phyloP scores from a whole-genome alignment of 2,329 filamentous ascomycete genomes.

The Penicillium expansum region DNA sequence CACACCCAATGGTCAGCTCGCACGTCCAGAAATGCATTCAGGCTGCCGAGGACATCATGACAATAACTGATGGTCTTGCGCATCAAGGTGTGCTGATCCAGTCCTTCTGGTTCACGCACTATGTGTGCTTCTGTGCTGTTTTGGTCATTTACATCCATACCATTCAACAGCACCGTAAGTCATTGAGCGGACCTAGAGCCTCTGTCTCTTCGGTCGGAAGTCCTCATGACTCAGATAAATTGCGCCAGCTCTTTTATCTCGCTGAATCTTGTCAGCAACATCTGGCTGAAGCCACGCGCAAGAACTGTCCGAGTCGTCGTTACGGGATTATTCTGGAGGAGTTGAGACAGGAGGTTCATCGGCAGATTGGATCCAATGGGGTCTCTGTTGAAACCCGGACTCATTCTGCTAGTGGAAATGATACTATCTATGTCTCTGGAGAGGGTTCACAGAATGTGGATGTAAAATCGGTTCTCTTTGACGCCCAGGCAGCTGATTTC shows the following conservation, averaged over 20 bases:
- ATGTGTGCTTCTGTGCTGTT: conserved; percentile 44
- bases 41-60: conserved; percentile 43
- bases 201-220: conserved; percentile 21
- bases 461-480: conserved; percentile 11
- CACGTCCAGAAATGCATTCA: conserved; percentile 45
- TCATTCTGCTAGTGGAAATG: neutral
- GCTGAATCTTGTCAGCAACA: conserved; percentile 48
- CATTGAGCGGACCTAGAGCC: neutral
- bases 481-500: conserved; percentile 17
- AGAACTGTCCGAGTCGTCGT: conserved; percentile 48
- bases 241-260: conserved; percentile 39
- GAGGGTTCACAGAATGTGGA: neutral
- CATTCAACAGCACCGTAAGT: conserved; percentile 39
- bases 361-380: conserved; percentile 28
- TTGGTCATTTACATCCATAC: conserved; percentile 44
- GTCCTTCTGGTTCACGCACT: conserved; percentile 46
- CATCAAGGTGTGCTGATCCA: conserved; percentile 38
- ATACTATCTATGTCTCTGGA: neutral
- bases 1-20: conserved; percentile 34
- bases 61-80: conserved; percentile 36
- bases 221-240: conserved; percentile 20
- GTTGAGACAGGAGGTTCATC: conserved; percentile 43
- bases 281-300: conserved; percentile 47
- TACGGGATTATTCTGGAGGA: conserved; percentile 52
- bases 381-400: neutral